Evolutionary conservation across 2,329 filamentous ascomycete species (phyloP), one percentile per base, ranked within the genome.

Genomic region (Beauveria sp.): DNA sequence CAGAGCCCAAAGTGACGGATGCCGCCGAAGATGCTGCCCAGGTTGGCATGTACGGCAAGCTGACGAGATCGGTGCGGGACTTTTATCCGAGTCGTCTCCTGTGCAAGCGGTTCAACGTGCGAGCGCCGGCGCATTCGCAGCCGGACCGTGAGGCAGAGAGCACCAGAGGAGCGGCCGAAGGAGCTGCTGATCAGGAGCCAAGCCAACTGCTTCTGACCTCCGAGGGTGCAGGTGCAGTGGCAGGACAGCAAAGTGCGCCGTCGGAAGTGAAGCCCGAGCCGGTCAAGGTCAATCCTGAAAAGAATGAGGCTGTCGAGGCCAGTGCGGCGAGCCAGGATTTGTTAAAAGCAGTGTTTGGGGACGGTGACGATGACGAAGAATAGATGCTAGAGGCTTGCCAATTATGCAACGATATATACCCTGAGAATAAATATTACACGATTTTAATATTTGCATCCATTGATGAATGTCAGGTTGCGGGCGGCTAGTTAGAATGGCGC

Each of bases 71-170:
- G 24, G 79, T 81, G 0, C 73, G 84, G 8, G 83, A 86, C 5
- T 97, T 96, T 73, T 87, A 87, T 67, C 94, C 94, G 1, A 87
- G 88, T 1, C 81, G 92, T 59, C 75, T 99, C 46, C 75, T 97
- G n/a, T 97, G 93, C 76, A 99, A 97, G 72, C 83, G 94, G 9
- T 96, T 99, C 75, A 92, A 92, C 67, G 88, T 97, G n/a, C 85
- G 82, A 63, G 84, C 89, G 9, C 91, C 92, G 0, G 80, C 82
- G 10, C 83, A 91, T 71, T 85, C 88, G 37, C 81, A 84, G 67
- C 75, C 79, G 40, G 81, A 87, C 47, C 40, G 67, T 26, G 68
- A 72, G 12, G 72, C 28, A 16, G 44, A 50, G 3, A 47, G 34
- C 30, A 5, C 20, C 18, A 30, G n/a, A 4, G 37, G 16, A 14